These are phyloP conservation scores for Dendrobium huoshanense DNA, from an alignment of 106 monocot genomes.

Conservation along the genomic window DNA sequence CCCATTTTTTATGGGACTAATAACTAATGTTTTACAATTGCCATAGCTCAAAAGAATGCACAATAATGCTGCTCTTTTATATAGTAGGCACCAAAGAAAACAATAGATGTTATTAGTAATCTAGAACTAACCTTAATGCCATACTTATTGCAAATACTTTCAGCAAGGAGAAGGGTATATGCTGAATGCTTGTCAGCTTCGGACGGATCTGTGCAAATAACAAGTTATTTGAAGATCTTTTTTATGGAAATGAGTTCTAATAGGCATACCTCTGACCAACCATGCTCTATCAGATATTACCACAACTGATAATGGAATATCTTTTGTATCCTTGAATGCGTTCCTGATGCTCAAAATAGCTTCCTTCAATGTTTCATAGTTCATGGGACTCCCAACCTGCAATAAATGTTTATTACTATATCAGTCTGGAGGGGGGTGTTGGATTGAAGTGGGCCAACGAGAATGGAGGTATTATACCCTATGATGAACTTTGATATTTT, in stretches of 20 bases:
- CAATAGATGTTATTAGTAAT: neutral
- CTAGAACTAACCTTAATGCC: conserved; percentile 59
- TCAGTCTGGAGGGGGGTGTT: neutral
- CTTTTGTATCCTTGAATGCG: conserved; percentile 36
- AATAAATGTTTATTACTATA: conserved; percentile 2
- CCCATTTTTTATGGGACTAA: too few relatives aligned
- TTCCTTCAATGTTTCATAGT: conserved; percentile 78
- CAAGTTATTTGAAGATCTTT: conserved; percentile 9
- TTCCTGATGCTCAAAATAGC: conserved; percentile 65
- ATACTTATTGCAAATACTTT: conserved; percentile 79
- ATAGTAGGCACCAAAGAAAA: neutral
- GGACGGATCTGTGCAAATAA: conserved; percentile 60
- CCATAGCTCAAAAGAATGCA: too few relatives aligned
- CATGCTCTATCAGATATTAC: conserved; percentile 88
- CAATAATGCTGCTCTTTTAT: neutral
- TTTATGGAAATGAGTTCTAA: neutral
- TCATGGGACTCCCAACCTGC: conserved; percentile 91
- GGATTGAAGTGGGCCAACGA: conserved; percentile 9
- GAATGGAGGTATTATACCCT: conserved; percentile 42
- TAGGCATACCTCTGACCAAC: conserved; percentile 66
- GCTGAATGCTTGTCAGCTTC: conserved; percentile 90
- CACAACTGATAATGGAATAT: conserved; percentile 72
- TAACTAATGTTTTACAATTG: too few relatives aligned
- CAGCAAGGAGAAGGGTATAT: conserved; percentile 93
- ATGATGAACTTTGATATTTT: conserved; percentile 78